Base-by-base conservation (phyloP, 2,329 filamentous ascomycete genomes). In the Huntiella bhutanensis region DNA sequence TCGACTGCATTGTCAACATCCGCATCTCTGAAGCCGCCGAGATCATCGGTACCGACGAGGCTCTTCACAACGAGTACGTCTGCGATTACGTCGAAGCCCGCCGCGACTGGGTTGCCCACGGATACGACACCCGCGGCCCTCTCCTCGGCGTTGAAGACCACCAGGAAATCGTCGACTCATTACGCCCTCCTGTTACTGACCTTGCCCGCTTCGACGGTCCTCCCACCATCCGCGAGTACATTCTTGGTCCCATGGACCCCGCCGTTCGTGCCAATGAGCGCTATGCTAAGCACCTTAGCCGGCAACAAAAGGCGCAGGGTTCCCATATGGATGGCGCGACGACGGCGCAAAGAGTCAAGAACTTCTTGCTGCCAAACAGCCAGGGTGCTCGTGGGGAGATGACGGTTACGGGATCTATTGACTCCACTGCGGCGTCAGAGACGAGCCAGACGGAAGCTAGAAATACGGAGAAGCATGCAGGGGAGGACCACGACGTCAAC, bases 71-170 rank as follows among this genome's bases (percentile, higher is more conserved):
- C 62, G 83, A 91, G 63, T 91, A 88, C 59, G 83, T 82, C 10
- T 88, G 88, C 67, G 83, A 91, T 61, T 91, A 88, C 60, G 83
- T 91, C 53, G 83, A 91, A 70, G 82, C 88, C 49, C 80, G 83
- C 58, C 77, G 83, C 56, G 83, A 91, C 63, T 91, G 87, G 68
- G 74, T 91, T 35, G 83, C 83, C 49, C 91, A 83, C 83, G 87
- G 81, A 28, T 83, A 83, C 28, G 45, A 43, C 41, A 15, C 41
- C 32, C 12, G 15, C 5, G 28, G 32, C 11, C 41, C 41, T 11
- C 41, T 34, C 13, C 28, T 43, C 13, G 41, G 41, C 15, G 32
- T 33, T 11, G 28, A 28, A 4, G n/a, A 10, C 12, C 41, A 43
- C 32, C 41, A 43, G 32, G 6, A 16, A 13, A 43, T 43, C 12